These are phyloP conservation scores for Trichophyton mentagrophytes DNA, from an alignment of 2,329 filamentous ascomycete species.

Conservation along the genomic window DNA sequence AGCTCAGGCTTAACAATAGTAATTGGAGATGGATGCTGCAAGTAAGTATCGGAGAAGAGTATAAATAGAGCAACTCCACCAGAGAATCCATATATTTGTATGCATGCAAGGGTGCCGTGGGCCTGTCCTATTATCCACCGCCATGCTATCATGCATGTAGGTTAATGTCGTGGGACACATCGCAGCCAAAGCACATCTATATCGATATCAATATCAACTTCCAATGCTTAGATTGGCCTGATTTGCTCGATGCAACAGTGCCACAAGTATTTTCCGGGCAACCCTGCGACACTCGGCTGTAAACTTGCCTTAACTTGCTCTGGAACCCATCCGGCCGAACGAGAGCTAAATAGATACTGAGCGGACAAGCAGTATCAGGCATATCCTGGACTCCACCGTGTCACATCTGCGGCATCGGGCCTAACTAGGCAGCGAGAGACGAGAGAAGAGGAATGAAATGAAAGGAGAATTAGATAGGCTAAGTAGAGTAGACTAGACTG, in stretches of 20 bases:
- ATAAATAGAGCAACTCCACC: no score
- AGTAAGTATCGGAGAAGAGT: no score
- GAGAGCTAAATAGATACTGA: no score
- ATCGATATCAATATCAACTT: no score
- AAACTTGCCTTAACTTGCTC: no score
- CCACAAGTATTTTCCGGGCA: background rate
- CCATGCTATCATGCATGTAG: background rate
- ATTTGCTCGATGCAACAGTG: background rate
- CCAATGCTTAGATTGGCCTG: no score
- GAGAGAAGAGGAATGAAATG: background rate
- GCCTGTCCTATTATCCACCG: background rate
- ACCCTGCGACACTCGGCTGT: no score
- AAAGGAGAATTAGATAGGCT: background rate
- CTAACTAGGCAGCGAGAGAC: background rate
- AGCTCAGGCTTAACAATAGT: conserved; percentile 14
- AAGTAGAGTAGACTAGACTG: background rate
- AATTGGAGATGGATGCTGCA: no score
- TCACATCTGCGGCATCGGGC: background rate
- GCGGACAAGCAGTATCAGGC: background rate
- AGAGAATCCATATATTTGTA: background rate
- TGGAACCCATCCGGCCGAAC: no score
- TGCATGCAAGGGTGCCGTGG: background rate
- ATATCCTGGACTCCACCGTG: background rate
- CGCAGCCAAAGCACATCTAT: background rate
- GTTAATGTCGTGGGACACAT: background rate